Evolutionary conservation across 1,284 basidiomycete species (phyloP), one percentile per base, ranked within the genome.

Genomic region (Porodaedalea pini): DNA sequence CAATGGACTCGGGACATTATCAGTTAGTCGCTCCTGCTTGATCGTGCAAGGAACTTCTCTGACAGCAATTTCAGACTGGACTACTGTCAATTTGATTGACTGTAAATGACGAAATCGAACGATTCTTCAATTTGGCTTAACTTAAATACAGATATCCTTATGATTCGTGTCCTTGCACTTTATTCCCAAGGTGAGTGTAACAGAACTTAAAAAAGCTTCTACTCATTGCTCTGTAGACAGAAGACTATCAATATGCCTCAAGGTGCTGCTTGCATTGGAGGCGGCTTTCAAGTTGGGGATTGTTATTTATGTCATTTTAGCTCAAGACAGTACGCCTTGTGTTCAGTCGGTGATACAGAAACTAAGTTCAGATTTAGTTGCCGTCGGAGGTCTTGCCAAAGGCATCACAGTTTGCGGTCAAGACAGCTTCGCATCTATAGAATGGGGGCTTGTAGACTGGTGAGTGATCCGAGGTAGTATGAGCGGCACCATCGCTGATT

Each of bases 91-190:
- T 13, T 23, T 19, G 13, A 21, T 51, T n/a, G 29, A 51, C 19
- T 51, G 49, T 23, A 51, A 51, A n/a, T 13, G 3, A 15, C 15
- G 2, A 11, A 10, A 3, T 34, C 6, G 4, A 7, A 15, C 6
- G 21, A 8, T n/a, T n/a, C n/a, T n/a, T n/a, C 29, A n/a, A 11
- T 21, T 21, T 13, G 13, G 17, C 31, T 36, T 3, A 51, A 15
- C 1, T 15, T 21, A 4, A 13, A 7, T 41, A 1, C 11, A 56
- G 54, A 56, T 44, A 41, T 56, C 27, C 54, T 56, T 5, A 37
- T 44, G 36, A 32, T 56, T 21, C 48, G 54, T 15, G 54, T 56
- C n/a, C 41, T 56, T 17, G 45, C 45, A 25, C 36, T 56, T 7
- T 56, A 50, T 5, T 51, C 32, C 6, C n/a, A 21, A 51, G 49